These are phyloP conservation scores for Porodaedalea pini DNA, from an alignment of 1,284 basidiomycete genomes.

Conservation along the genomic window DNA sequence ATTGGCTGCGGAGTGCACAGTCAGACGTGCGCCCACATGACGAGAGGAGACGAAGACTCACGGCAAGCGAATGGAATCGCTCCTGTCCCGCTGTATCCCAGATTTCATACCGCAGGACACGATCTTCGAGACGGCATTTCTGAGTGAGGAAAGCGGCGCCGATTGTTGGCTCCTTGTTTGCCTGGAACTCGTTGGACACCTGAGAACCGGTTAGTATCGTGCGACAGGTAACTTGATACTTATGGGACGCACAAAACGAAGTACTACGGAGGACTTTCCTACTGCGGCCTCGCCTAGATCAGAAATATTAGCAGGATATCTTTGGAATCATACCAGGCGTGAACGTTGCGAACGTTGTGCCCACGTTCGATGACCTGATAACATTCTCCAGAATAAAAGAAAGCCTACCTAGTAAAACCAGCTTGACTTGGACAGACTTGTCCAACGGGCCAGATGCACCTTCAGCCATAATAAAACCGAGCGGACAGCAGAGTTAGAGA, in stretches of 20 bases:
- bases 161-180: slow-evolving; percentile 98
- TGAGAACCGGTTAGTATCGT: slow-evolving; percentile 37
- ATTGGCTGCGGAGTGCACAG: slow-evolving; percentile 58
- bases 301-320: slow-evolving; percentile 5
- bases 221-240: slow-evolving; percentile 15
- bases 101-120: slow-evolving; percentile 91
- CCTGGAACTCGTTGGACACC: slow-evolving; percentile 93
- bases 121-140: slow-evolving; percentile 88
- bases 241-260: slow-evolving; percentile 80
- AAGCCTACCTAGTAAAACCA: slow-evolving; percentile 56
- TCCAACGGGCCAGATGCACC: slow-evolving; percentile 67
- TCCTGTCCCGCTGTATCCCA: slow-evolving; percentile 97
- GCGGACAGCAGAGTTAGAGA: not conserved
- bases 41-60: slow-evolving; percentile 37
- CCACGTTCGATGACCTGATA: slow-evolving; percentile 10
- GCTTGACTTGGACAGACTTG: slow-evolving; percentile 71
- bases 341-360: slow-evolving; percentile 14
- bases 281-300: slow-evolving; percentile 91
- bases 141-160: slow-evolving; percentile 93
- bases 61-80: slow-evolving; percentile 89
- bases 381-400: slow-evolving; percentile 3
- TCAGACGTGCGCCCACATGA: slow-evolving; percentile 3
- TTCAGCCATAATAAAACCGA: slow-evolving; percentile 52
- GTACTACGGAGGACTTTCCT: slow-evolving; percentile 98
- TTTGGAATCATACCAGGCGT: slow-evolving; percentile 2